Evolutionary conservation across 1,284 basidiomycete species (phyloP), one percentile per base, ranked within the genome.

Genomic region (Trametes polyzona): DNA sequence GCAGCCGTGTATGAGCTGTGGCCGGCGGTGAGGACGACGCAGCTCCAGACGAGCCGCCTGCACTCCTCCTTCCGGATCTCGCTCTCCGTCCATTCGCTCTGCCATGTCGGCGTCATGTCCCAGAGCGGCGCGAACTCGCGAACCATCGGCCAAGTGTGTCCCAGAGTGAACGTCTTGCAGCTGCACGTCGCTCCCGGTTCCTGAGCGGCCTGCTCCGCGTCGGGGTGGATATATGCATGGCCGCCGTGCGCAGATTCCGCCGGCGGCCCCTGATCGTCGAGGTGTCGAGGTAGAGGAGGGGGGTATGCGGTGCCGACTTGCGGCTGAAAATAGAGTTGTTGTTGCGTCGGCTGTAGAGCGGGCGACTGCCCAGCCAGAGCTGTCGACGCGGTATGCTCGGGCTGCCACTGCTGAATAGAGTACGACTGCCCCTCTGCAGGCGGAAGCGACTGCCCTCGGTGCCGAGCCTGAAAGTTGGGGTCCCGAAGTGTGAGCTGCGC

Each of bases 51-150:
- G 27, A 90, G 70, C 37, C 88, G 75, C 26, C 89, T 79, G 62
- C 83, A 86, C 52, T 84, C 84, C 67, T 92, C 89, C 68, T 82
- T 86, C 44, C 79, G 74, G 57, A 89, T 81, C 60, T 91, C 87
- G 3, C 73, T 78, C 44, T 83, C 82, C n/a, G 78, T 74, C 82
- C 82, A 87, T 23, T 75, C 70, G 30, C 74, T 68, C 58, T 81
- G 76, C 87, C 87, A 91, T 11, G 81, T 83, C 1, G 87, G 82
- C 2, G 87, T 83, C 49, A 77, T 73, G 23, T 78, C 65, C 88
- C 87, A 90, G 53, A 87, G 67, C 4, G 87, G 88, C 0, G 83
- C 81, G 63, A 83, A 75, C 50, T 84, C 79, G n/a, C 72, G 68
- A 1, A 81, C 74, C 23, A 73, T 74, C 5, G 77, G 72, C 78